A percentile compares a stretch with the other conserved stretches of the same genome.
These are phyloP conservation scores for Kockiozyma suomiensis DNA, from an alignment of 805 yeast genomes.

Conservation along the genomic window DNA sequence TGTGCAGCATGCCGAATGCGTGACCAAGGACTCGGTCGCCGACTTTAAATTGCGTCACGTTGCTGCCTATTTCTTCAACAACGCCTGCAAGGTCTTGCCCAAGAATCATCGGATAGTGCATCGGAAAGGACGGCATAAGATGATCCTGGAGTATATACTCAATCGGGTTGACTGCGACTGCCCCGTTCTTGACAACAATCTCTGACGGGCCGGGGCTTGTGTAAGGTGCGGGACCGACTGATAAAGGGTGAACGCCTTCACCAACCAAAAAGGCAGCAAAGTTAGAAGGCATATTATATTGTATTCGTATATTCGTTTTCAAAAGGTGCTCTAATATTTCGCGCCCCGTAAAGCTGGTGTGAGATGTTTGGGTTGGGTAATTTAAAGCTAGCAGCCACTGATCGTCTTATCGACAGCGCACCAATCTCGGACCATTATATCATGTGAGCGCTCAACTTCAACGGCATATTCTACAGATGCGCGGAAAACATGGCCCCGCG, in stretches of 20 bases:
- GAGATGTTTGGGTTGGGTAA: too few species aligned
- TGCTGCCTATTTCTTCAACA: constrained; percentile 35
- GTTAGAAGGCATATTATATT: too few species aligned
- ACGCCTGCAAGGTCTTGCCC: constrained; percentile 40
- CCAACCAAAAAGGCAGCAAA: not conserved
- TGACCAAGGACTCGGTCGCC: constrained; percentile 33
- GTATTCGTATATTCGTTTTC: too few species aligned
- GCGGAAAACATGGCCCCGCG: too few species aligned
- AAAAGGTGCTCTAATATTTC: too few species aligned
- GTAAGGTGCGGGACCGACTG: not conserved
- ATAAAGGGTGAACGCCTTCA: not conserved
- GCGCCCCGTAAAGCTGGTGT: too few species aligned
- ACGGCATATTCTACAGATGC: too few species aligned
- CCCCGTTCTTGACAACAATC: constrained; percentile 34
- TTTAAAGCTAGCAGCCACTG: too few species aligned
- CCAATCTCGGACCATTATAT: too few species aligned
- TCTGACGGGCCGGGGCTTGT: not conserved
- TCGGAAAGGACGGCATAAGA: not conserved
- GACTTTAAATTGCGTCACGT: constrained; percentile 23
- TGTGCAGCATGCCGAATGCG: not conserved
- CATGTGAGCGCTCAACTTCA: too few species aligned
- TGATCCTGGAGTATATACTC: constrained; percentile 30
- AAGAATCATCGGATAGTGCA: constrained; percentile 26
- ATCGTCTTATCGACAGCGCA: too few species aligned
- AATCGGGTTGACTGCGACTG: constrained; percentile 38